Evolutionary conservation across 345 rosid species (phyloP), one percentile per base, ranked within the genome.

Genomic region (Bretschneidera sinensis): DNA sequence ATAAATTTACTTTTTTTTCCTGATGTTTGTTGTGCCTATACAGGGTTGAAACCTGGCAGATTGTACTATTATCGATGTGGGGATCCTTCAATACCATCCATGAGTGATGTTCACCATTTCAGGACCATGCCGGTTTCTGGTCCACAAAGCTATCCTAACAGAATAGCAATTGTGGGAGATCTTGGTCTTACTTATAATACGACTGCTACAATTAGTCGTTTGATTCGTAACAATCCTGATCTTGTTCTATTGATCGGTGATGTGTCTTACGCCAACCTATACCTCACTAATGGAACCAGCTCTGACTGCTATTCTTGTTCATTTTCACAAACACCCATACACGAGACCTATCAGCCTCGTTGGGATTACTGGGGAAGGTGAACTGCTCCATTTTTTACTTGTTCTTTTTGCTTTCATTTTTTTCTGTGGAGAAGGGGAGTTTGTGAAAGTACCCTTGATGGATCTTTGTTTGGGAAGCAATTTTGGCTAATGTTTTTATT

Each of bases 301-400:
- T 59, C 88, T 0, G 87, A 90, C 65, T 90, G 91, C 77, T 90
- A 85, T 70, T 69, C 85, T 18, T 81, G 88, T 45, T 65, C 80
- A 0, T 85, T 90, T 74, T 17, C 85, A 0, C 55, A 71, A 16
- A 70, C 88, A 43, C 92, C 92, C 6, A 83, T 87, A 25, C 87
- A 83, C 15, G 95, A 85, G 68, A 90, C 95, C 9, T 85, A 85
- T 56, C 95, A 90, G 72, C 97, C 97, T 55, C 88, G 92, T 19
- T 87, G 95, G 97, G 97, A 87, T 61, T 90, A 76, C 55, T 90
- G 92, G 97, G 95, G 92, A 61, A 84, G 89, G 89, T 79, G 49
- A 64, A 35, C 3, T 47, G 52, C 52, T 48, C 21, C 9, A 6
- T 48, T 3, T 14, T 9, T 39, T 1, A 11, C 45, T 11, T 14